These are phyloP conservation scores for Lactifluus piperatus DNA, from an alignment of 768 basidiomycete genomes.

Conservation along the genomic window DNA sequence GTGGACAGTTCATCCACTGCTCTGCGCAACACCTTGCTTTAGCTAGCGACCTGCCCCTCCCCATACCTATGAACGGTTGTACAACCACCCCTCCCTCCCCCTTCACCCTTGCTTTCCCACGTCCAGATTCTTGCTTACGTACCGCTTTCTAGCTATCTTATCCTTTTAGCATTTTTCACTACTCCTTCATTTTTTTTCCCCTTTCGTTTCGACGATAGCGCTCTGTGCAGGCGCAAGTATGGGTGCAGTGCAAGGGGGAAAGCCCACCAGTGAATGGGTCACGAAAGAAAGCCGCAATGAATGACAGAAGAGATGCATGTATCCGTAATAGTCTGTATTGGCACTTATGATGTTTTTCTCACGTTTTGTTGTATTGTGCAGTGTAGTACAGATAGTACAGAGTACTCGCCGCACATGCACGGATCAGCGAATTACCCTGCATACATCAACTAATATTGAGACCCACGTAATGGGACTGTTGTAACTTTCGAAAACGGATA, in stretches of 20 bases:
- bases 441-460: not conserved
- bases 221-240: not conserved
- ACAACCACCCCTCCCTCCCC: not conserved
- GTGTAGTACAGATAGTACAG: not conserved
- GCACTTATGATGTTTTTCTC: not conserved
- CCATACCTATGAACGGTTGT: slow-evolving; percentile 4
- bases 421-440: not conserved
- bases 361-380: not conserved
- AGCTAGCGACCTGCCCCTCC: not conserved
- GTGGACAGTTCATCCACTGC: slow-evolving; percentile 1
- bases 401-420: not conserved
- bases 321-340: not conserved
- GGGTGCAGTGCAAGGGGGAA: not conserved
- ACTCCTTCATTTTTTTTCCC: not conserved
- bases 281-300: not conserved
- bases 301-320: slow-evolving; percentile 1
- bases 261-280: not conserved
- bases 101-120: not conserved
- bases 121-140: not conserved
- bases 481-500: too few relatives aligned
- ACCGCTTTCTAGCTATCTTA: slow-evolving; percentile 9
- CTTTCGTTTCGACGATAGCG: slow-evolving; percentile 2
- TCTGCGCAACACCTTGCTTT: slow-evolving; percentile 10
- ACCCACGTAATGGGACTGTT: too few relatives aligned
- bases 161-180: slow-evolving; percentile 3